A percentile compares a stretch with the other conserved stretches of the same genome.
These are phyloP conservation scores for Effrenium voratum DNA, from an alignment of 73 alveolate genomes.

Conservation along the genomic window DNA sequence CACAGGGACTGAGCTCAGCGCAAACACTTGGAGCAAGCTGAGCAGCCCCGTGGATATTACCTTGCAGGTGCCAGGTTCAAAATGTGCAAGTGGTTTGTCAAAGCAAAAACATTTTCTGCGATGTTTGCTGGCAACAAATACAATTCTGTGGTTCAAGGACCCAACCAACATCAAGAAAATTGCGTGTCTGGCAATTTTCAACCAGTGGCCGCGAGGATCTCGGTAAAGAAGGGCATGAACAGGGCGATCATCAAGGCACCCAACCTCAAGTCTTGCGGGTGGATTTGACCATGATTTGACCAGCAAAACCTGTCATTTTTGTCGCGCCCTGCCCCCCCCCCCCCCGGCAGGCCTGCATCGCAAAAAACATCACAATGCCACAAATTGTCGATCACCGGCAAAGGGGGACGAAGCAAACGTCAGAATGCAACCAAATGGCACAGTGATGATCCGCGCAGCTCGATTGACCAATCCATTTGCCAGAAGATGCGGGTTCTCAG, in stretches of 20 bases:
- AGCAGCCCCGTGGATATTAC: constrained; percentile 65
- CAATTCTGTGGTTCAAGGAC: too few relatives aligned
- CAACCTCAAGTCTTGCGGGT: background rate
- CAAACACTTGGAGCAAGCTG: constrained; percentile 59
- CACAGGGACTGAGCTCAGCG: constrained; percentile 10
- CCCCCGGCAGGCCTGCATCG: background rate
- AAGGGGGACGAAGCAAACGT: background rate
- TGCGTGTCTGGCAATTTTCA: too few relatives aligned
- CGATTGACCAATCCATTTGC: constrained; percentile 1
- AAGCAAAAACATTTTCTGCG: too few relatives aligned
- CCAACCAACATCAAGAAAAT: too few relatives aligned
- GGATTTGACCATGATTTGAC: too few relatives aligned
- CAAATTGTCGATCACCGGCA: background rate
- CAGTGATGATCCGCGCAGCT: constrained; percentile 26
- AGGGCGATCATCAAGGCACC: constrained; percentile 53
- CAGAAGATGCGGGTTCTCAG: constrained; percentile 44
- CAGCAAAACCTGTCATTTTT: too few relatives aligned
- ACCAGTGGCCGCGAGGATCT: constrained; percentile 49
- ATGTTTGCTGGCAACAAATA: too few relatives aligned
- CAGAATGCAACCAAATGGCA: background rate
- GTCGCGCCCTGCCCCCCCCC: constrained; percentile 64
- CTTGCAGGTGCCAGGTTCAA: too few relatives aligned
- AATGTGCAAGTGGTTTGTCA: too few relatives aligned
- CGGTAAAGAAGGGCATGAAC: constrained; percentile 60
- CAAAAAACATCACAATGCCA: background rate